Evolutionary conservation across 2,329 filamentous ascomycete genomes (phyloP).

Genomic region (Epichloe sp.): DNA sequence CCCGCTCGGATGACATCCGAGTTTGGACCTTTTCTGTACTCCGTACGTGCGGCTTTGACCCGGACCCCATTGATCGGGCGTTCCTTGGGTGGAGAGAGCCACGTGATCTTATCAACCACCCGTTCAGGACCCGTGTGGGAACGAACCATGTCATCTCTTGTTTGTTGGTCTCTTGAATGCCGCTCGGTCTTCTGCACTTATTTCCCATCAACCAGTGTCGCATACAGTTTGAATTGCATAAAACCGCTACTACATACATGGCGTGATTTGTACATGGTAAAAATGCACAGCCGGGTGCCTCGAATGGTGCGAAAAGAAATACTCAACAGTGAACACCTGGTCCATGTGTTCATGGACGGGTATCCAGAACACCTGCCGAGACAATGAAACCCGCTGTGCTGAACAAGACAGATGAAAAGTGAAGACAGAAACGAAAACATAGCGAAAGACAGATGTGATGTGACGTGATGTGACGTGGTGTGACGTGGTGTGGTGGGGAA

Average conservation of each 20-base stretch:
- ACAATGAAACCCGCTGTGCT: neutral
- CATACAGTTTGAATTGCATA: too few relatives aligned
- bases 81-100: too few relatives aligned
- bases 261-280: neutral
- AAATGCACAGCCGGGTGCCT: neutral
- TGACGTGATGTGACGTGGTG: neutral
- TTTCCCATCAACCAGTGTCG: too few relatives aligned
- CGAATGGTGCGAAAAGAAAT: neutral
- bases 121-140: too few relatives aligned
- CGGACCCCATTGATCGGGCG: too few relatives aligned
- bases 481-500: neutral
- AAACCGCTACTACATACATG: neutral
- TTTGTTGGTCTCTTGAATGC: too few relatives aligned
- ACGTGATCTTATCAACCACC: too few relatives aligned
- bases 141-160: too few relatives aligned
- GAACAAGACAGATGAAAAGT: neutral
- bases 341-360: neutral
- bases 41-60: too few relatives aligned
- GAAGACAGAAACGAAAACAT: neutral
- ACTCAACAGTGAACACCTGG: neutral
- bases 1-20: too few relatives aligned
- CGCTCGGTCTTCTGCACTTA: too few relatives aligned
- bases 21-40: too few relatives aligned
- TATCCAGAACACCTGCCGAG: neutral
- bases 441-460: neutral